These are phyloP conservation scores for Neohortaea acidophila DNA, from an alignment of 495 filamentous ascomycete genomes.

Conservation along the genomic window DNA sequence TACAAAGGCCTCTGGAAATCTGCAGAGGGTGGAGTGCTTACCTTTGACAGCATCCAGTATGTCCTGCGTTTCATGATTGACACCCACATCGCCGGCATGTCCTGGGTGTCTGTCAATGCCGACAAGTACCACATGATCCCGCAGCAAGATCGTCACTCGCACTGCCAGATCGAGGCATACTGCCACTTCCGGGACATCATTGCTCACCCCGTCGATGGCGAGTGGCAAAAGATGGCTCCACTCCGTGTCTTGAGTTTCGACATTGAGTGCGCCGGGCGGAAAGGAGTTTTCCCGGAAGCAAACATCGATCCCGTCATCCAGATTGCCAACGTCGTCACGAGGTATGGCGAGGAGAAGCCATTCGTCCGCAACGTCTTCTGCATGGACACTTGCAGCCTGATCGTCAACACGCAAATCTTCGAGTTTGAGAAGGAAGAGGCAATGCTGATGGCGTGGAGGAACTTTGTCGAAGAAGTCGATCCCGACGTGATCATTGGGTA, in stretches of 20 bases:
- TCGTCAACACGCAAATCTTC: constrained; percentile 87
- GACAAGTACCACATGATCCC: constrained; percentile 54
- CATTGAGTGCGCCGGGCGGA: constrained; percentile 96
- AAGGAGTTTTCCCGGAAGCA: constrained; percentile 91
- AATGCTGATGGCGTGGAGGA: constrained; percentile 77
- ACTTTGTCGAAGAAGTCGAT: constrained; percentile 83
- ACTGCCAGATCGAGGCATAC: constrained; percentile 86
- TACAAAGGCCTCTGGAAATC: constrained; percentile 81
- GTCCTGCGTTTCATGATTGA: constrained; percentile 96
- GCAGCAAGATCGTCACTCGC: constrained; percentile 52
- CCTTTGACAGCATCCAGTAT: constrained; percentile 92
- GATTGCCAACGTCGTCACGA: constrained; percentile 93
- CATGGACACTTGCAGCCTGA: constrained; percentile 73
- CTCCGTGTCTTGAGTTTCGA: constrained; percentile 88
- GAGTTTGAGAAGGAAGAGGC: constrained; percentile 63
- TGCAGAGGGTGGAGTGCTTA: constrained; percentile 52
- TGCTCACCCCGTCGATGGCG: constrained; percentile 75
- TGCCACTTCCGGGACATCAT: constrained; percentile 71
- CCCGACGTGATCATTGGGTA: constrained; percentile 98
- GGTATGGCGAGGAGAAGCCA: constrained; percentile 87
- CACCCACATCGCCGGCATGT: constrained; percentile 84
- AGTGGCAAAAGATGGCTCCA: constrained; percentile 98
- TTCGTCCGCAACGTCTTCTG: constrained; percentile 96
- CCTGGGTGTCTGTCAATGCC: constrained; percentile 80
- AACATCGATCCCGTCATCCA: constrained; percentile 90